Base-by-base conservation (phyloP, 2,329 filamentous ascomycete species). In the Dactylellina sp. region DNA sequence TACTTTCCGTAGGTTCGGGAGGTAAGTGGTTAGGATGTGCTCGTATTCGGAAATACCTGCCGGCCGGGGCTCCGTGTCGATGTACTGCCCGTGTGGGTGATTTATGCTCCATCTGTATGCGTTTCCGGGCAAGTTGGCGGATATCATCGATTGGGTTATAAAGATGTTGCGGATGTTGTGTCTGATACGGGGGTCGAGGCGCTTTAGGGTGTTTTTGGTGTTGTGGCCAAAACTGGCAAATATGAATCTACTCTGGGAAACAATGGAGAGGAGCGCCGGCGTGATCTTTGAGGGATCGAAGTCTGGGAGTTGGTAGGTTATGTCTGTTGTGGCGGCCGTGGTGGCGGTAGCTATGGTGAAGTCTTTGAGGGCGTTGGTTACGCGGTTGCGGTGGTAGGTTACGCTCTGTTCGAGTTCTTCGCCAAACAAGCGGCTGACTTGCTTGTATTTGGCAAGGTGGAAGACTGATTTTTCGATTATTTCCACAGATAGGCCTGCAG, bases 141-240 rank as follows among this genome's bases (percentile, higher is more conserved):
- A 53, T 40, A 64, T 65, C 46, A 72, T 49, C 16, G 53, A 55
- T 20, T 64, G 59, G 4, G 68, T 65, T 16, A 72, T 64, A 37
- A 72, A 61, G 16, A 72, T 24, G n/a, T 42, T 53, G 6, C n/a
- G 35, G 20, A 72, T 65, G 18, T 50, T 53, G 6, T 52, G 32
- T 50, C 50, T 46, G 22, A 72, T 49, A 1, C 60, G 60, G 4
- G 25, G 18, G 32, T 72, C 68, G 0, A 65, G 25, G 7, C 24
- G 47, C 1, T 14, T 18, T n/a, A 72, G 32, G 7, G 49, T 53
- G n/a, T 49, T 55, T n/a, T 55, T 20, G 39, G 40, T 61, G 20
- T 50, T 65, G 25, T 39, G 53, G 1, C 68, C 68, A 53, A 60
- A 65, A 18, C 60, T 37, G 18, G 60, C 53, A 25, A 72, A 46